Conservation (phyloP, 495 filamentous ascomycete species). For the Penicillium simplicissimum region DNA sequence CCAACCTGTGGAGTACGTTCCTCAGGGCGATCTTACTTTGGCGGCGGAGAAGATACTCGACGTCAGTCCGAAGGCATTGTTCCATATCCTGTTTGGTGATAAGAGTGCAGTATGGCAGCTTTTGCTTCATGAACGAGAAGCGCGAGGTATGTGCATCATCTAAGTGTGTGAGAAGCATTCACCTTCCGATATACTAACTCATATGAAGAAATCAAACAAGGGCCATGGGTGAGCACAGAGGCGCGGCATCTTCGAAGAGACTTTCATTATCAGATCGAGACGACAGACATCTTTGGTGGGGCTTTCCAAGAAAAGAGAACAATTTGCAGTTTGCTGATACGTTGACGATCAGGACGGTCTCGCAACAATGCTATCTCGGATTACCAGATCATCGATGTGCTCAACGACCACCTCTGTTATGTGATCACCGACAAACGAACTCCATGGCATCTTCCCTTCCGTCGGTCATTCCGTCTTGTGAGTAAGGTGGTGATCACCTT, state of each 20-base stretch:
- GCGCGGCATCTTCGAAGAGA: slow-evolving; percentile 69
- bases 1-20: slow-evolving; percentile 79
- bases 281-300: slow-evolving; percentile 63
- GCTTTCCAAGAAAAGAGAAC: neutral
- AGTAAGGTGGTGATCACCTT: slow-evolving; percentile 95
- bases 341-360: slow-evolving; percentile 41
- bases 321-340: neutral
- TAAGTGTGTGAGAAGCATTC: neutral
- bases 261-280: slow-evolving; percentile 77
- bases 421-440: slow-evolving; percentile 85
- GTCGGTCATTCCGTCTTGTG: slow-evolving; percentile 75
- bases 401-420: slow-evolving; percentile 95
- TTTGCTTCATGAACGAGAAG: slow-evolving; percentile 81
- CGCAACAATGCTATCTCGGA: slow-evolving; percentile 65
- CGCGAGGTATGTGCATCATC: slow-evolving; percentile 52
- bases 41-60: slow-evolving; percentile 76
- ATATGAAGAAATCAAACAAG: slow-evolving; percentile 66
- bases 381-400: slow-evolving; percentile 85
- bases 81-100: slow-evolving; percentile 95
- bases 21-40: slow-evolving; percentile 71
- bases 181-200: slow-evolving; percentile 17
- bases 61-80: slow-evolving; percentile 87
- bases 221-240: slow-evolving; percentile 74
- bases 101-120: slow-evolving; percentile 92
- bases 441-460: slow-evolving; percentile 87